Conservation (phyloP, 805 yeast genomes). For the Saturnispora serradocipensis region DNA sequence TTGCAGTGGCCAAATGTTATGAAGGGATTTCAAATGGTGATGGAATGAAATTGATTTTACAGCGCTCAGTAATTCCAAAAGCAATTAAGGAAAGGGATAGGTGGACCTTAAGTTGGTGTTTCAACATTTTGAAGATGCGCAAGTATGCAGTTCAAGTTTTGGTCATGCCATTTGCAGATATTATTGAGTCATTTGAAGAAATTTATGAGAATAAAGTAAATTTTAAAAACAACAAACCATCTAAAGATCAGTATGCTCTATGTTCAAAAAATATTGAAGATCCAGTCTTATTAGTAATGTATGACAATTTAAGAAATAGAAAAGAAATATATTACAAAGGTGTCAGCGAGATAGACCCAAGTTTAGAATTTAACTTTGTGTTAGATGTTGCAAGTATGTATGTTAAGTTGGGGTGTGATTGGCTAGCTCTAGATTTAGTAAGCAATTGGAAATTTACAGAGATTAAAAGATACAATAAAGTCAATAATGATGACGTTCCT, state of each 20-base stretch:
- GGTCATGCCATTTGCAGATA: slow-evolving; percentile 41
- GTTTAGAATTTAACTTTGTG: slow-evolving; percentile 52
- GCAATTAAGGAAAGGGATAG: slow-evolving; percentile 59
- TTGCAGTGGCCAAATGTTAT: slow-evolving; percentile 72
- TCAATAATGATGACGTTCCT: neutral
- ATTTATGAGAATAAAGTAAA: slow-evolving; percentile 15
- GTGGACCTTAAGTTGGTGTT: slow-evolving; percentile 78
- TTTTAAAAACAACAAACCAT: slow-evolving; percentile 31
- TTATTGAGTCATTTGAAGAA: slow-evolving; percentile 23
- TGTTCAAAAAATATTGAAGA: slow-evolving; percentile 42
- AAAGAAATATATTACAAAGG: slow-evolving; percentile 43
- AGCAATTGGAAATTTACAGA: slow-evolving; percentile 55
- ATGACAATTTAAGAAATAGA: slow-evolving; percentile 48
- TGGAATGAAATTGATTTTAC: slow-evolving; percentile 40
- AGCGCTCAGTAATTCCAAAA: slow-evolving; percentile 40
- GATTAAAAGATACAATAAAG: neutral
- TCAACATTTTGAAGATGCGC: slow-evolving; percentile 51
- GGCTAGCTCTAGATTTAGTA: slow-evolving; percentile 53
- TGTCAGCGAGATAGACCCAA: slow-evolving; percentile 33
- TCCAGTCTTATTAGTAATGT: slow-evolving; percentile 68
- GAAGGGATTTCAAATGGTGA: slow-evolving; percentile 52
- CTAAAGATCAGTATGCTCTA: slow-evolving; percentile 5
- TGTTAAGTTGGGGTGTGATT: slow-evolving; percentile 87
- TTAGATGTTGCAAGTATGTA: slow-evolving; percentile 58
- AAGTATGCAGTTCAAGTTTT: slow-evolving; percentile 53